Percentiles rank a stretch among this genome's conserved stretches.
Evolutionary conservation across 495 filamentous ascomycete species (phyloP).

Genomic region (Trichocladium uniseriatum): DNA sequence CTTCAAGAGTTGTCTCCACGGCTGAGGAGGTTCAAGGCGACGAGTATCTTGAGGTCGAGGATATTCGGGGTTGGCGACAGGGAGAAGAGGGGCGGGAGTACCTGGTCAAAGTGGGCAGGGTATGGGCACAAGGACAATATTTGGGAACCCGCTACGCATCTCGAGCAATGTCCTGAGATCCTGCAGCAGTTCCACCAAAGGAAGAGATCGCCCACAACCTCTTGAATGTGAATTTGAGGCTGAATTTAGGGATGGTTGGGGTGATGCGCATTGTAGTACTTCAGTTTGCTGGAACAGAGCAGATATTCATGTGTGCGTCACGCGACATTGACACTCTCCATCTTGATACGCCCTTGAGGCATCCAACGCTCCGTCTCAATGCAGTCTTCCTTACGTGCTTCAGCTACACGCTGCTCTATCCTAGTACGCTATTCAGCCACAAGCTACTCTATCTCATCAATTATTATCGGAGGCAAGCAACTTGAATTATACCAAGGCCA

Average conservation of each 20-base stretch:
- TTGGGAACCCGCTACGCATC: slow-evolving; percentile 8
- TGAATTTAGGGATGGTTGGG: neutral
- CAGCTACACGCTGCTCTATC: no score
- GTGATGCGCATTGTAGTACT: slow-evolving; percentile 6
- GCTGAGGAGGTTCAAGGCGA: slow-evolving; percentile 2
- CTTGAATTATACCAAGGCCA: no score
- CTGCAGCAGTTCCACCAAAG: slow-evolving; percentile 8
- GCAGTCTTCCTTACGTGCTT: no score
- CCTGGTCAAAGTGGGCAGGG: slow-evolving; percentile 7
- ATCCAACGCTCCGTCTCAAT: no score
- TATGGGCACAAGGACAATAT: slow-evolving; percentile 7
- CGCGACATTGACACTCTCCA: slow-evolving; percentile 1
- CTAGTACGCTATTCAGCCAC: no score
- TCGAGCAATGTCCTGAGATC: neutral
- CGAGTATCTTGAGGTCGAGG: slow-evolving; percentile 9
- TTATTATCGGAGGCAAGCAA: no score
- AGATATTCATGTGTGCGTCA: neutral
- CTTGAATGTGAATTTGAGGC: neutral
- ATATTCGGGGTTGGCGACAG: slow-evolving; percentile 3
- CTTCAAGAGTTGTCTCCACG: slow-evolving; percentile 7
- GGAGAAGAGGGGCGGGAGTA: slow-evolving; percentile 3
- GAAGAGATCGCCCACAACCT: slow-evolving; percentile 4
- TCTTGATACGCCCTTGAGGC: no score
- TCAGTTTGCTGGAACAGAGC: slow-evolving; percentile 2
- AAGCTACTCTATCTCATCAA: no score